These are phyloP conservation scores for Emmonsiellopsis sp. DNA, from an alignment of 2,329 filamentous ascomycete genomes.

Conservation along the genomic window DNA sequence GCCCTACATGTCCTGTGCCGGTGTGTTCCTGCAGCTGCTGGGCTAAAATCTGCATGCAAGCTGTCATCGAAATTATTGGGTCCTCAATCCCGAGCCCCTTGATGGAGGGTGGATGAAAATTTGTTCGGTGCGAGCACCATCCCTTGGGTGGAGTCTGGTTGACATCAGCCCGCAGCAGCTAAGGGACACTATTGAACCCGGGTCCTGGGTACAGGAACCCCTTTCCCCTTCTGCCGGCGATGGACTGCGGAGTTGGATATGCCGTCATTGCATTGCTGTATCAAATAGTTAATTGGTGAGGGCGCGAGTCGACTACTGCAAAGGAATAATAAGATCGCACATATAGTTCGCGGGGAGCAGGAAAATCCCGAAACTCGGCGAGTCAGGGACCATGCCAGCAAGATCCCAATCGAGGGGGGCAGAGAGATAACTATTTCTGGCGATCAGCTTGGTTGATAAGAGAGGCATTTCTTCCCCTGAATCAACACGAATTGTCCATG, in stretches of 20 bases:
- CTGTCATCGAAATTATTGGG: background rate
- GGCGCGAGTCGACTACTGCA: background rate
- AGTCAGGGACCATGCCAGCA: background rate
- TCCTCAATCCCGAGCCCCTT: background rate
- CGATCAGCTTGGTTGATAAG: too few relatives aligned
- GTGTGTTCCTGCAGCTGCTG: background rate
- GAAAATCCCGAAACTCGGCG: background rate
- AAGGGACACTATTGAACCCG: conserved; percentile 1
- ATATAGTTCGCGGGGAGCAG: background rate
- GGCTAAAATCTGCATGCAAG: background rate
- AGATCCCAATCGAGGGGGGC: background rate
- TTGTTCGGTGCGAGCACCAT: background rate
- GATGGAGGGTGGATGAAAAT: background rate
- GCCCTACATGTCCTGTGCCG: background rate
- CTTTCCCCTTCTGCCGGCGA: background rate
- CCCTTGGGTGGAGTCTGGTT: background rate
- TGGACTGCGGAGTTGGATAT: background rate
- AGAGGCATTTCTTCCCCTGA: too few relatives aligned
- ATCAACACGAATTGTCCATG: too few relatives aligned
- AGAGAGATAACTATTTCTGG: too few relatives aligned
- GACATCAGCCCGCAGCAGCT: conserved; percentile 1
- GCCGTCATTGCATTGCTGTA: background rate
- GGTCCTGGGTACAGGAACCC: background rate
- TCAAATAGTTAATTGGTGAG: too few relatives aligned
- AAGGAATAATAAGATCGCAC: background rate